Evolutionary conservation across 768 basidiomycete genomes (phyloP).

Genomic region (Xerocomellus chrysenteron): DNA sequence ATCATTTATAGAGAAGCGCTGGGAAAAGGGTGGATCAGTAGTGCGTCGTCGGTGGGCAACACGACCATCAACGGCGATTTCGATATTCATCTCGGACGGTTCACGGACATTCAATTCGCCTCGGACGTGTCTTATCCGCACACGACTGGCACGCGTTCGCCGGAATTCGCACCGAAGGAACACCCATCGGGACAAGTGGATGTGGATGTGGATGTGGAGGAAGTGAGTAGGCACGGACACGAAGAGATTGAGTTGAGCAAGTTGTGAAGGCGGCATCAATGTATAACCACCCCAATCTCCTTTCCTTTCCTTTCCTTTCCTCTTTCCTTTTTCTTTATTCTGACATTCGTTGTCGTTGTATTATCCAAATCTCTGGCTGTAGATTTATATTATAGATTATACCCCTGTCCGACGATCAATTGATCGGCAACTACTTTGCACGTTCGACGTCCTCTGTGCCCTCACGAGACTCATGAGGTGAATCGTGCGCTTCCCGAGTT

Average conservation of each 20-base stretch:
- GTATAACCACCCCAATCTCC: no score
- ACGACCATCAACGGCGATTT: background rate
- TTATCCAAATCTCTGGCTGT: no score
- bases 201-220: slow-evolving; percentile 45
- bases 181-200: background rate
- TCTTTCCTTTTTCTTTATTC: no score
- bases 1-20: slow-evolving; percentile 40
- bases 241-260: slow-evolving; percentile 30
- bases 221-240: slow-evolving; percentile 53
- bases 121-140: slow-evolving; percentile 11
- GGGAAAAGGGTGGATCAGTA: slow-evolving; percentile 38
- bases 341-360: no score
- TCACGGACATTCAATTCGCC: slow-evolving; percentile 26
- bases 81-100: slow-evolving; percentile 13
- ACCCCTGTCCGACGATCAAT: no score
- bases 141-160: background rate
- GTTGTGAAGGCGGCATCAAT: background rate
- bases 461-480: no score
- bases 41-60: slow-evolving; percentile 1
- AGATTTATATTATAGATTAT: no score
- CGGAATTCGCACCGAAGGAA: slow-evolving; percentile 8
- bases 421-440: no score
- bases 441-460: no score
- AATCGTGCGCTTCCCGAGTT: no score
- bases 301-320: no score